Percentiles rank a stretch among this genome's conserved stretches.
phyloP scores from a whole-genome alignment of 1,284 basidiomycete species.

The Cutaneotrichosporon sp. region DNA sequence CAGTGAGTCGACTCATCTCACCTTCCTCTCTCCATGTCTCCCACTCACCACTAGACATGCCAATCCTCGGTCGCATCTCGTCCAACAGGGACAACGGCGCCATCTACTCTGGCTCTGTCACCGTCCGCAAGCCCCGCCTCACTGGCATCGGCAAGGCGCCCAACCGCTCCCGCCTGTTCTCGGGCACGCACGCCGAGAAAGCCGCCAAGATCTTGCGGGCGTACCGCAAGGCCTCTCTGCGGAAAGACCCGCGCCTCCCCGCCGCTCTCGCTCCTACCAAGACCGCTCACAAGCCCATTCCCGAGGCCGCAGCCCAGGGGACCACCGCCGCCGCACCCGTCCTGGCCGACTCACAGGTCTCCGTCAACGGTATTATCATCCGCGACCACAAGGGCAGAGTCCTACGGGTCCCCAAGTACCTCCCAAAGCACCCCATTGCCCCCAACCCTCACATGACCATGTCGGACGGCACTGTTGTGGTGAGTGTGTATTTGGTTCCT shows the following conservation, averaged over 20 bases:
- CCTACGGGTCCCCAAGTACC: constrained; percentile 12
- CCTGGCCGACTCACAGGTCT: neutral
- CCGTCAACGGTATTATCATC: neutral
- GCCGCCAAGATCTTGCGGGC: constrained; percentile 8
- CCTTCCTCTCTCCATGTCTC: neutral
- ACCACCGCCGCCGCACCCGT: neutral
- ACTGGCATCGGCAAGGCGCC: constrained; percentile 14
- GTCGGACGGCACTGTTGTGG: constrained; percentile 19
- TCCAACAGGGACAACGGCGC: constrained; percentile 35
- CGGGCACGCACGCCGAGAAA: constrained; percentile 20
- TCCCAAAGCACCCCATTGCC: constrained; percentile 10
- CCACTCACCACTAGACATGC: neutral
- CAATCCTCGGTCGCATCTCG: constrained; percentile 17
- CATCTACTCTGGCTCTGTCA: constrained; percentile 13
- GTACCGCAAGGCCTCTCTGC: constrained; percentile 24
- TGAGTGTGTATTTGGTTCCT: constrained; percentile 24
- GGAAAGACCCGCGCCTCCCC: constrained; percentile 15
- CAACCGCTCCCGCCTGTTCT: neutral
- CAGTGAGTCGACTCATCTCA: neutral
- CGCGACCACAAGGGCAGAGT: neutral
- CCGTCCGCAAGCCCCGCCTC: constrained; percentile 20
- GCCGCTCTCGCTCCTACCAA: neutral
- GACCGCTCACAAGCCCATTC: neutral
- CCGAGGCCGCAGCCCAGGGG: neutral
- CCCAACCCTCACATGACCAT: constrained; percentile 13